Evolutionary conservation across 1,284 basidiomycete species (phyloP).

Genomic region (Leccinum brunneo-olivaceum): DNA sequence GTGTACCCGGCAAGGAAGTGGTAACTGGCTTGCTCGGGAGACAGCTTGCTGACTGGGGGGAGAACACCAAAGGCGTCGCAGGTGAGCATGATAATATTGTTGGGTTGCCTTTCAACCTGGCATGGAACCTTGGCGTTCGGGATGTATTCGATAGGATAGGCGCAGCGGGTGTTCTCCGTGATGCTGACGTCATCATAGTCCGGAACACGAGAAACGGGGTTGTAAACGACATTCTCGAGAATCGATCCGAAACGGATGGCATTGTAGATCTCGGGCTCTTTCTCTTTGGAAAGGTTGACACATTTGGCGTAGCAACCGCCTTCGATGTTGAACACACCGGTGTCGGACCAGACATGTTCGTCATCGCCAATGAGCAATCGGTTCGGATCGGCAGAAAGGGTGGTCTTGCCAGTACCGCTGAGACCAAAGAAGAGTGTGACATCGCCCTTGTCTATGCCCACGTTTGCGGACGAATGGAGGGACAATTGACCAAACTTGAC

Average conservation of each 20-base stretch:
- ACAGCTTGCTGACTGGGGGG: slow-evolving; percentile 90
- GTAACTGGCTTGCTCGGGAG: slow-evolving; percentile 94
- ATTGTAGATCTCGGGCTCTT: slow-evolving; percentile 96
- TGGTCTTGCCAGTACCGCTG: slow-evolving; percentile 98
- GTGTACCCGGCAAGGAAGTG: slow-evolving; percentile 97
- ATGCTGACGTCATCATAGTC: slow-evolving; percentile 97
- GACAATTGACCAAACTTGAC: slow-evolving; percentile 98
- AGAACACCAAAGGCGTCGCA: slow-evolving; percentile 99
- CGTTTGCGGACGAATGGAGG: slow-evolving; percentile 98
- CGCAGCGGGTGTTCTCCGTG: slow-evolving; percentile 99
- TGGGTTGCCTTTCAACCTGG: slow-evolving; percentile 77
- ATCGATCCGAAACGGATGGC: slow-evolving; percentile 95
- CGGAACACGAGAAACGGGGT: slow-evolving; percentile 77
- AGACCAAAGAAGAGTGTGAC: slow-evolving; percentile 99
- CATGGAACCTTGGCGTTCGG: slow-evolving; percentile 94
- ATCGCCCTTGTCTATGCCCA: slow-evolving; percentile 84
- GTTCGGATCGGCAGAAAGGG: slow-evolving; percentile 88
- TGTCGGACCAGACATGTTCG: slow-evolving; percentile 97
- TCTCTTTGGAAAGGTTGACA: slow-evolving; percentile 93
- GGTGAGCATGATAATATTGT: slow-evolving; percentile 96
- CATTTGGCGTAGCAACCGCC: slow-evolving; percentile 99
- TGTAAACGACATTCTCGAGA: slow-evolving; percentile 99
- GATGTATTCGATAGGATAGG: slow-evolving; percentile 96
- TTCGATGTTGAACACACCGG: slow-evolving; percentile 99
- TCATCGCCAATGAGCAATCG: slow-evolving; percentile 93